A percentile compares a stretch with the other conserved stretches of the same genome.
Evolutionary conservation across 306 rosid genomes (phyloP).

Genomic region (Crataegus laevigata): DNA sequence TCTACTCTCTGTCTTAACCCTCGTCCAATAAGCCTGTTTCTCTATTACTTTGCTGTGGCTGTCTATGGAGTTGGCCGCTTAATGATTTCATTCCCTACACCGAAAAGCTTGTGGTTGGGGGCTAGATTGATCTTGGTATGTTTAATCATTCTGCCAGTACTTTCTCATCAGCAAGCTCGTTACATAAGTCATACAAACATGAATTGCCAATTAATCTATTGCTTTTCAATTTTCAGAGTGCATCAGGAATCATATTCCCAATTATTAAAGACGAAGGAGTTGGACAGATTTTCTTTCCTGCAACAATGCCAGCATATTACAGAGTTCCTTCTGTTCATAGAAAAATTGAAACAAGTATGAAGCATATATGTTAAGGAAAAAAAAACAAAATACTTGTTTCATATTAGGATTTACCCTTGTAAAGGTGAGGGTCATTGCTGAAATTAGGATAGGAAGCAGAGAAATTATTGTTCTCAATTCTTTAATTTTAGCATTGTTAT

Average conservation of each 20-base stretch:
- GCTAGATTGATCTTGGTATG: conserved; percentile 48
- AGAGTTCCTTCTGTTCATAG: background rate
- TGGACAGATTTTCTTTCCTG: conserved; percentile 48
- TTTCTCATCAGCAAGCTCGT: background rate
- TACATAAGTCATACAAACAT: background rate
- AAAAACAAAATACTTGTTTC: background rate
- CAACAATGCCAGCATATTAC: background rate
- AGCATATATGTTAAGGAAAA: background rate
- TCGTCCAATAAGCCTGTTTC: conserved; percentile 52
- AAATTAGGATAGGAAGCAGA: background rate
- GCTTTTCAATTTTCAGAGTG: conserved; percentile 37
- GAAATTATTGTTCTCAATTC: background rate
- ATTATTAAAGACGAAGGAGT: conserved; percentile 75
- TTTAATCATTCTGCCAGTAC: background rate
- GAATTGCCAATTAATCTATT: background rate
- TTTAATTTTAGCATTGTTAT: background rate
- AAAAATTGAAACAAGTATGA: no score
- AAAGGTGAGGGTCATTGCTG: background rate
- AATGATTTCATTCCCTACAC: conserved; percentile 58
- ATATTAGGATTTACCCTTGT: background rate
- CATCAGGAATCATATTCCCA: conserved; percentile 64
- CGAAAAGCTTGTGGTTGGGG: conserved; percentile 54
- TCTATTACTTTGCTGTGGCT: conserved; percentile 67
- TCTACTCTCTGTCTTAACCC: conserved; percentile 67
- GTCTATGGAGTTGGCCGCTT: conserved; percentile 66